Conservation (phyloP, 2,329 filamentous ascomycete genomes). For the Hymenoscyphus fraxineus region DNA sequence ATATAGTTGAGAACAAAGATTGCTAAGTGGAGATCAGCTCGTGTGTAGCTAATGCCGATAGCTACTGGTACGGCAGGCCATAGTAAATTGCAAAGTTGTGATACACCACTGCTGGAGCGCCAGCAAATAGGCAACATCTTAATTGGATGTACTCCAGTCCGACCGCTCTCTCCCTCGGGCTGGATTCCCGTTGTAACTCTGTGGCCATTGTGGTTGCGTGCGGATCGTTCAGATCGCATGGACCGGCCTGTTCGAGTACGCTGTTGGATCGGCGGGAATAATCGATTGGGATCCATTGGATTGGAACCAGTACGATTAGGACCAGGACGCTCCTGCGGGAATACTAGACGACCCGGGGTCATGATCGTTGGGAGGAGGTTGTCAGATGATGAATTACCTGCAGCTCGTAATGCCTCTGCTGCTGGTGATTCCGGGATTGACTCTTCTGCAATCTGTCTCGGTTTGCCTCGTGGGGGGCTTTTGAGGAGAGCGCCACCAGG, state of each 20-base stretch:
- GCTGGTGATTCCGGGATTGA: constrained; percentile 3
- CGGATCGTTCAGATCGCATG: neutral
- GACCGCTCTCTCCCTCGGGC: constrained; percentile 63
- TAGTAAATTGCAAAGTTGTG: constrained; percentile 63
- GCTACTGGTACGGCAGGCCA: constrained; percentile 74
- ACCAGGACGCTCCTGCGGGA: neutral
- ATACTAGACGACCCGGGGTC: neutral
- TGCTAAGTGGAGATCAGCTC: constrained; percentile 54
- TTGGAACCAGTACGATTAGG: neutral
- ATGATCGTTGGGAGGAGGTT: constrained; percentile 9
- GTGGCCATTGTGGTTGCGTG: constrained; percentile 19
- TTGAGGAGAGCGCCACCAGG: neutral
- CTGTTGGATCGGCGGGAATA: neutral
- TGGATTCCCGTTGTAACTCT: constrained; percentile 37
- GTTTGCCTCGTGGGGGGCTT: constrained; percentile 3
- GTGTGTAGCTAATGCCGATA: constrained; percentile 58
- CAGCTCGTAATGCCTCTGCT: constrained; percentile 6
- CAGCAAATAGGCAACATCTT: constrained; percentile 63
- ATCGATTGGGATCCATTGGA: neutral
- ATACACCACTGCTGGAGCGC: constrained; percentile 59
- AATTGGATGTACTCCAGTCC: constrained; percentile 59
- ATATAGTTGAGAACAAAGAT: constrained; percentile 71
- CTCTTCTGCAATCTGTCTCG: neutral
- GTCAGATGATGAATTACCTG: neutral
- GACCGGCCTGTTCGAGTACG: neutral